A percentile compares a stretch with the other conserved stretches of the same genome.
Conservation (phyloP, 2,329 filamentous ascomycete species). For the Helotiales sp. region DNA sequence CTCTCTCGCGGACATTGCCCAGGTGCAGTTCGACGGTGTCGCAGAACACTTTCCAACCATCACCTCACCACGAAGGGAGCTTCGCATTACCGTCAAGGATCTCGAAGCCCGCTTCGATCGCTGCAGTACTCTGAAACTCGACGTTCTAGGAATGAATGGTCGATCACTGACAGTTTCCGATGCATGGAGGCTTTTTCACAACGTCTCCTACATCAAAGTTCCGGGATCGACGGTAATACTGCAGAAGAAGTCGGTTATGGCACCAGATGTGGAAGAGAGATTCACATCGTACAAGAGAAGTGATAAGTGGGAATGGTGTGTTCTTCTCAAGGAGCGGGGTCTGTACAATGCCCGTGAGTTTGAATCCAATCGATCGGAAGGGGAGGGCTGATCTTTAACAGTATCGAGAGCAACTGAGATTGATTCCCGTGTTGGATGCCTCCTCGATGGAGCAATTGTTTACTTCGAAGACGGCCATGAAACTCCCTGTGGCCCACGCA, state of each 20-base stretch:
- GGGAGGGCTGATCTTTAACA: not conserved
- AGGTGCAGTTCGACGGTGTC: slow-evolving; percentile 40
- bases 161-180: slow-evolving; percentile 43
- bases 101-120: slow-evolving; percentile 44
- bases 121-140: slow-evolving; percentile 41
- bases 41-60: slow-evolving; percentile 32
- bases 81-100: slow-evolving; percentile 37
- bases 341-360: slow-evolving; percentile 28
- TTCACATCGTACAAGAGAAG: not conserved
- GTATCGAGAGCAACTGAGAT: slow-evolving; percentile 49
- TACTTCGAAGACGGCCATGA: slow-evolving; percentile 51
- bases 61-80: slow-evolving; percentile 26
- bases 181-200: slow-evolving; percentile 45
- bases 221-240: slow-evolving; percentile 48
- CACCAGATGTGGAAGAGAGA: not conserved
- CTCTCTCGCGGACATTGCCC: slow-evolving; percentile 39
- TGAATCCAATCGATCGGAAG: not conserved
- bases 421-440: slow-evolving; percentile 51
- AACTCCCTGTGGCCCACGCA: slow-evolving; percentile 49
- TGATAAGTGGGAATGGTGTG: slow-evolving; percentile 41
- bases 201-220: slow-evolving; percentile 45
- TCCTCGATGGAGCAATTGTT: slow-evolving; percentile 52
- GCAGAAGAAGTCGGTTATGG: slow-evolving; percentile 40
- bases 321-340: slow-evolving; percentile 38
- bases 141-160: slow-evolving; percentile 49